Base-by-base conservation (phyloP, 192 early-diverging fungal species). In the Coemansia sp. region DNA sequence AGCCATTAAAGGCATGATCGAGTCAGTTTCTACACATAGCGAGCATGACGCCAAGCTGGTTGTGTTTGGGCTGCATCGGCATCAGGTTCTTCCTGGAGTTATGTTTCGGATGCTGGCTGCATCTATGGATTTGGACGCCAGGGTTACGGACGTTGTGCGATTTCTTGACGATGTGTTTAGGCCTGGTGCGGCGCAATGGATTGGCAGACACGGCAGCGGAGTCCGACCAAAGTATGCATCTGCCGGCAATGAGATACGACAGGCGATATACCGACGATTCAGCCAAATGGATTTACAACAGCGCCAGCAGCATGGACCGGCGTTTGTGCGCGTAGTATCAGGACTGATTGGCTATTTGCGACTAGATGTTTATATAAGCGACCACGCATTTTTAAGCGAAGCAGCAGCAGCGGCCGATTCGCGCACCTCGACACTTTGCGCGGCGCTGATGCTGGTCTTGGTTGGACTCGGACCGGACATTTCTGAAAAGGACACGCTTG, bases 311-410 rank as follows among this genome's bases (percentile, higher is more conserved):
- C 35, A 61, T 9, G 52, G 45, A 5, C 29, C 48, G 11, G 56
- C 59, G 23, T 70, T 63, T 61, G 57, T 52, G 9, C 66, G 76
- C 6, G 61, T 57, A 10, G 50, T 73, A 1, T 52, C 76, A 16
- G 71, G 76, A 1, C 61, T 79, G 23, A 58, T 69, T 26, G 67
- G 70, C 1, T 70, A 69, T 38, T 61, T 79, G 26, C 71, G 64
- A 10, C 60, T 79, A 8, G 61, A 79, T 4, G 61, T 60, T 22
- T 27, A 53, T 4, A 49, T 48, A 8, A 27, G 59, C n/a, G 71
- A 73, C 52, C 52, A 57, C 38, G 64, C 35, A 1, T 66, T 73
- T 55, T 16, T 29, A 16, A 18, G 14, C 9, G 23, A 54, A 9
- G 16, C n/a, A 35, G n/a, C 54, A 55, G 18, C 55, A 16, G 55